phyloP scores from a whole-genome alignment of 2,329 filamentous ascomycete genomes.

The Penicillium sp. region DNA sequence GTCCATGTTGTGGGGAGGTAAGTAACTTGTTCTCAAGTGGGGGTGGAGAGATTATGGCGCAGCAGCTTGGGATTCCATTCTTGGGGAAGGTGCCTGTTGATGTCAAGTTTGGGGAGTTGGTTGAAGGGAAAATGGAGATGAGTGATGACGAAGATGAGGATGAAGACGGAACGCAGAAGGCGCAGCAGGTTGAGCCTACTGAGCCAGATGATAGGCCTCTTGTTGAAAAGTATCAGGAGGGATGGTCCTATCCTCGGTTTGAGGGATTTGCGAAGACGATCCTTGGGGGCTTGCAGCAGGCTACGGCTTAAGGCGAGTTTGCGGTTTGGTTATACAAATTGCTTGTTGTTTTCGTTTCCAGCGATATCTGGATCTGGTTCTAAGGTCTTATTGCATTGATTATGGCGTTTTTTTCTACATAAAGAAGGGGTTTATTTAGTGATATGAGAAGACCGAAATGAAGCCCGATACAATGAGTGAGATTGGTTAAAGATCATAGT shows the following conservation, averaged over 20 bases:
- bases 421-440: not conserved
- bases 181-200: not conserved
- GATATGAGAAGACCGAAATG: not conserved
- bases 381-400: conserved; percentile 14
- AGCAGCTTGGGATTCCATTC: conserved; percentile 80
- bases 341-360: not conserved
- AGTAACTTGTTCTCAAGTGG: conserved; percentile 92
- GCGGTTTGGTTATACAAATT: not conserved
- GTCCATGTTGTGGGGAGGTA: conserved; percentile 71
- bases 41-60: conserved; percentile 84
- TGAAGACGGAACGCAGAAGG: not conserved
- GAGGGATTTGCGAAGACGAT: conserved; percentile 42
- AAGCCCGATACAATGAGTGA: not conserved
- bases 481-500: not conserved
- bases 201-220: conserved; percentile 34
- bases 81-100: conserved; percentile 88
- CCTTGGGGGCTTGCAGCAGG: conserved; percentile 25
- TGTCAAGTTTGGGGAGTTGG: conserved; percentile 81
- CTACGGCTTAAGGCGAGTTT: not conserved
- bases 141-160: conserved; percentile 29
- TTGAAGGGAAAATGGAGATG: conserved; percentile 60
- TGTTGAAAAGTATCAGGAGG: conserved; percentile 45
- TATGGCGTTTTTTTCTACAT: conserved; percentile 1
- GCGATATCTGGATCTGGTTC: conserved; percentile 2
- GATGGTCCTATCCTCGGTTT: conserved; percentile 45